Evolutionary conservation across 441 rosid genomes (phyloP).

Genomic region (Eruca vesicaria): DNA sequence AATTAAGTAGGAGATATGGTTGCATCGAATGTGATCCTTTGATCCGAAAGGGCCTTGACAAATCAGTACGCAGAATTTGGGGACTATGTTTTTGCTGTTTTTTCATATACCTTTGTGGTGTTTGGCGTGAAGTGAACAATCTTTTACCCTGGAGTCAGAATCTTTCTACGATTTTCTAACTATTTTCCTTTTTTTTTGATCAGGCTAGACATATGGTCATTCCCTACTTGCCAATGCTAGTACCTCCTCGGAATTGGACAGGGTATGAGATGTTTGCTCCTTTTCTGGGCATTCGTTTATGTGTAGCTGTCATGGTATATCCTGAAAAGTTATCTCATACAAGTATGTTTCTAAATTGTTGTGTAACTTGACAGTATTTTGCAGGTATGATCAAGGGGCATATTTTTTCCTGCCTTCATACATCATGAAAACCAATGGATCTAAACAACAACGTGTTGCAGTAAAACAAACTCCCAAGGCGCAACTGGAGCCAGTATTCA

Average conservation of each 20-base stretch:
- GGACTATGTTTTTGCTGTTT: slow-evolving; percentile 7
- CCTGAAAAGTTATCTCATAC: slow-evolving; percentile 12
- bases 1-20: slow-evolving; percentile 75
- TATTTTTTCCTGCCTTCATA: slow-evolving; percentile 82
- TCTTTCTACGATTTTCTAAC: slow-evolving; percentile 16
- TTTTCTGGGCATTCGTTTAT: slow-evolving; percentile 9
- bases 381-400: slow-evolving; percentile 84
- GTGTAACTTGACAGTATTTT: slow-evolving; percentile 38
- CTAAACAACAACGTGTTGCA: slow-evolving; percentile 72
- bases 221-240: slow-evolving; percentile 97
- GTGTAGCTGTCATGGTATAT: slow-evolving; percentile 14
- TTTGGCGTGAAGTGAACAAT: neutral
- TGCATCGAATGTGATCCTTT: slow-evolving; percentile 96
- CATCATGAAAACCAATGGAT: slow-evolving; percentile 92
- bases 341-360: slow-evolving; percentile 21
- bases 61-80: slow-evolving; percentile 58
- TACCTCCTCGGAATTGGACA: slow-evolving; percentile 91
- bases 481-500: slow-evolving; percentile 70
- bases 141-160: slow-evolving; percentile 16
- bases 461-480: slow-evolving; percentile 60
- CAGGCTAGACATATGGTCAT: slow-evolving; percentile 98
- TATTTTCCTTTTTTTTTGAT: slow-evolving; percentile 26
- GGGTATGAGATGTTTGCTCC: slow-evolving; percentile 55
- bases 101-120: slow-evolving; percentile 10
- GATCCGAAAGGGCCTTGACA: slow-evolving; percentile 81